A percentile compares a stretch with the other conserved stretches of the same genome.
phyloP scores from a whole-genome alignment of 768 basidiomycete species.

The Trichaptum fuscoviolaceum region DNA sequence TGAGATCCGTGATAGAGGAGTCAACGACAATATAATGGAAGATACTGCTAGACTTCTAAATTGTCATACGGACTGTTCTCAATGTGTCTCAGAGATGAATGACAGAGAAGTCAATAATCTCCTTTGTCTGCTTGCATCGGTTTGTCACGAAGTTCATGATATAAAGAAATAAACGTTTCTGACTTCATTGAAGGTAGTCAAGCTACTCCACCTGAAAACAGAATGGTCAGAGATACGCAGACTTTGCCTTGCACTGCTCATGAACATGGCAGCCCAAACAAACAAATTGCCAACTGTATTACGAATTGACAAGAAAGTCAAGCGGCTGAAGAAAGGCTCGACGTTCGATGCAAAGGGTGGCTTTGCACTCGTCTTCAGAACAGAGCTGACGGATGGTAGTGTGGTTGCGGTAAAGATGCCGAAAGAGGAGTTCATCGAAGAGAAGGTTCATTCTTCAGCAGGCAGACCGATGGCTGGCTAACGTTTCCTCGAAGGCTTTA shows the following conservation, averaged over 20 bases:
- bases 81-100: neutral
- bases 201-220: neutral
- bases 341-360: neutral
- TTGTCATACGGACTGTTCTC: neutral
- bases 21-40: neutral
- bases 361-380: neutral
- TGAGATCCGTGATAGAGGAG: neutral
- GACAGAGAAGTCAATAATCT: neutral
- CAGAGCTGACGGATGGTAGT: neutral
- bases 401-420: neutral
- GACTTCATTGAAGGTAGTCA: neutral
- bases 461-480: neutral
- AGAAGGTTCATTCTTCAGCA: neutral
- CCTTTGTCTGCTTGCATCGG: neutral
- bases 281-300: neutral
- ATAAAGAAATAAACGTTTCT: neutral
- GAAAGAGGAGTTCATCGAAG: neutral
- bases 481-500: neutral
- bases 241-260: neutral
- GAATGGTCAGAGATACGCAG: neutral
- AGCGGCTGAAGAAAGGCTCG: neutral
- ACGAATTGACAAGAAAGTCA: neutral
- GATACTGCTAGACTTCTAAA: neutral
- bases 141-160: neutral
- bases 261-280: neutral